Conservation (phyloP, 805 yeast genomes). For the Scheffersomyces spartinae region DNA sequence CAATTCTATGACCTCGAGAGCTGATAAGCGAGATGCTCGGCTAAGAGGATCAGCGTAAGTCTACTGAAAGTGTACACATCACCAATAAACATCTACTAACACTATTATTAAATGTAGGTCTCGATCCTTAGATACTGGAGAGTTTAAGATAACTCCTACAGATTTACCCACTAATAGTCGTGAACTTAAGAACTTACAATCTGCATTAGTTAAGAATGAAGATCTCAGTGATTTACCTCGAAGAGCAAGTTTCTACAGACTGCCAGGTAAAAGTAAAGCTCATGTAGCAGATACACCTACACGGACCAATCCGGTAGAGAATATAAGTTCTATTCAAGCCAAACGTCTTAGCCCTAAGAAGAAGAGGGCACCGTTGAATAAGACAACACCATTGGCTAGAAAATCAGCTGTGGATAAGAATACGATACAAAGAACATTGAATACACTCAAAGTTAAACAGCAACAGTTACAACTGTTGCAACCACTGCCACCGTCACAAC, state of each 20-base stretch:
- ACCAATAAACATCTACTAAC: background rate
- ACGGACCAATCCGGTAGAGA: background rate
- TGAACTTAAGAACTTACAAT: slow-evolving; percentile 9
- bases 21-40: slow-evolving; percentile 18
- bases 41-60: slow-evolving; percentile 34
- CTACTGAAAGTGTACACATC: background rate
- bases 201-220: slow-evolving; percentile 13
- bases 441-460: too few species aligned
- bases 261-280: slow-evolving; percentile 5
- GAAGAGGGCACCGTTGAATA: slow-evolving; percentile 1
- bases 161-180: slow-evolving; percentile 2
- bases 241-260: too few species aligned
- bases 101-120: slow-evolving; percentile 9
- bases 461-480: too few species aligned
- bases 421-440: too few species aligned
- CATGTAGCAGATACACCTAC: background rate
- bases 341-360: slow-evolving; percentile 1
- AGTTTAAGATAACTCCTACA: slow-evolving; percentile 8
- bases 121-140: slow-evolving; percentile 8
- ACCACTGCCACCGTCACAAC: too few species aligned
- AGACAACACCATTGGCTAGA: too few species aligned
- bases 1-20: slow-evolving; percentile 5
- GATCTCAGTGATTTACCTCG: too few species aligned
- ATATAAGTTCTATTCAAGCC: background rate
- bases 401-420: too few species aligned